phyloP scores from a whole-genome alignment of 768 basidiomycete species.

The Mycena rebaudengoi region DNA sequence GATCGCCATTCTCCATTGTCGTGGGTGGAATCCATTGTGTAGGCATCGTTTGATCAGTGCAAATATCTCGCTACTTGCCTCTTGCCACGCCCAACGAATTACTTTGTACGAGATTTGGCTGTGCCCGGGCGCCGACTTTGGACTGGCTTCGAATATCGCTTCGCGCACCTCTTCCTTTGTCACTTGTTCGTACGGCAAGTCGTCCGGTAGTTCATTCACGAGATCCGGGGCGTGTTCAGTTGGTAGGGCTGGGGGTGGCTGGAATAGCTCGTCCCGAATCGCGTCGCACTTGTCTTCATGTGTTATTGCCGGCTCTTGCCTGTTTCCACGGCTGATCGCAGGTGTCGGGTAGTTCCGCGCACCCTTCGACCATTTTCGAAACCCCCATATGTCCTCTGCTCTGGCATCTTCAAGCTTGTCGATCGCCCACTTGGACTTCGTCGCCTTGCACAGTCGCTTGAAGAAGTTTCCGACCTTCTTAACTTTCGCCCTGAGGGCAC shows the following conservation, averaged over 20 bases:
- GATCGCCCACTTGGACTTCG: conserved; percentile 31
- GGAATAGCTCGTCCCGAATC: conserved; percentile 28
- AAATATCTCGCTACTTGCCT: not conserved
- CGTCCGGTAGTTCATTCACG: not conserved
- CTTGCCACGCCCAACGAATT: conserved; percentile 35
- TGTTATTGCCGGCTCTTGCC: conserved; percentile 21
- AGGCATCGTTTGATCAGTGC: conserved; percentile 31
- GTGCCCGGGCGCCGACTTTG: conserved; percentile 32
- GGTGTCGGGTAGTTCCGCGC: conserved; percentile 35
- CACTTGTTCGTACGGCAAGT: conserved; percentile 26
- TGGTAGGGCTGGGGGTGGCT: conserved; percentile 25
- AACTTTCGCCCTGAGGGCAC: conserved; percentile 12
- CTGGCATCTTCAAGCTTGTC: conserved; percentile 25
- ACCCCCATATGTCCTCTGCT: conserved; percentile 33
- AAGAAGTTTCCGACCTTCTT: conserved; percentile 23
- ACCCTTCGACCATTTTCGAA: conserved; percentile 33
- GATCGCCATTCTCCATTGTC: conserved; percentile 35
- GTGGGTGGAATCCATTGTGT: conserved; percentile 34
- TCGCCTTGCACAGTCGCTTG: conserved; percentile 26
- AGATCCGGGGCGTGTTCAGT: conserved; percentile 16
- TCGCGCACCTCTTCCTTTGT: conserved; percentile 30
- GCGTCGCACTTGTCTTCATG: conserved; percentile 33
- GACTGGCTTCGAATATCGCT: conserved; percentile 26
- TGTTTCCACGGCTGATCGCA: conserved; percentile 21
- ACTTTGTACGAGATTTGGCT: conserved; percentile 33